A percentile compares a stretch with the other conserved stretches of the same genome.
These are phyloP conservation scores for Ophiocordyceps sinensis DNA, from an alignment of 2,329 filamentous ascomycete species.

Conservation along the genomic window DNA sequence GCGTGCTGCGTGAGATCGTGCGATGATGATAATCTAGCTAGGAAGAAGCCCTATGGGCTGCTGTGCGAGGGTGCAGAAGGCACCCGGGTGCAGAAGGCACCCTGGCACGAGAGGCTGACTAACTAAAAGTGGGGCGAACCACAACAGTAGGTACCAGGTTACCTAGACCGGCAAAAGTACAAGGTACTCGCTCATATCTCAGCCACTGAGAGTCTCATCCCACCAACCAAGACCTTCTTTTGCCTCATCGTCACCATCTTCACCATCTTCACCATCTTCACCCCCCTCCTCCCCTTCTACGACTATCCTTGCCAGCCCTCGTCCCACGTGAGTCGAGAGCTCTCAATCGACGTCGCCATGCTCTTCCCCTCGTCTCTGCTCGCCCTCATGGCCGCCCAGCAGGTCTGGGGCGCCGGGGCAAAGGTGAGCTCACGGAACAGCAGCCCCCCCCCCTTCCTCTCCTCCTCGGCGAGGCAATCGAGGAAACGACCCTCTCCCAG, in stretches of 20 bases:
- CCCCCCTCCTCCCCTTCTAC: not conserved
- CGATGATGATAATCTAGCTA: no score
- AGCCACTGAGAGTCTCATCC: no score
- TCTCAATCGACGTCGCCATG: constrained; percentile 32
- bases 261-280: not conserved
- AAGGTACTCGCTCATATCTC: no score
- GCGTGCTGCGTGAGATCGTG: no score
- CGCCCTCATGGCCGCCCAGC: constrained; percentile 55
- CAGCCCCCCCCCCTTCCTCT: not conserved
- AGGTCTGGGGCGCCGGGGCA: constrained; percentile 49
- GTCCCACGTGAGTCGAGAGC: not conserved
- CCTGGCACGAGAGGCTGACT: no score
- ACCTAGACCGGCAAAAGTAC: no score
- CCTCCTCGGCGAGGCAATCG: not conserved
- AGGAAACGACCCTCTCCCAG: not conserved
- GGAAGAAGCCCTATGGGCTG: no score
- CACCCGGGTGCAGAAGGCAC: no score
- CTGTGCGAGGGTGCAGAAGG: no score
- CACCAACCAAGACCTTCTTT: not conserved
- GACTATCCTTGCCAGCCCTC: not conserved
- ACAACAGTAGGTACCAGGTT: no score
- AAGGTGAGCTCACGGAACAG: constrained; percentile 30
- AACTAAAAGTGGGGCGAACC: no score
- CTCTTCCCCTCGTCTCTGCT: constrained; percentile 60
- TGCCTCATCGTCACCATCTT: not conserved